Conservation (phyloP, 2,329 filamentous ascomycete genomes). For the Talaromyces sp. region DNA sequence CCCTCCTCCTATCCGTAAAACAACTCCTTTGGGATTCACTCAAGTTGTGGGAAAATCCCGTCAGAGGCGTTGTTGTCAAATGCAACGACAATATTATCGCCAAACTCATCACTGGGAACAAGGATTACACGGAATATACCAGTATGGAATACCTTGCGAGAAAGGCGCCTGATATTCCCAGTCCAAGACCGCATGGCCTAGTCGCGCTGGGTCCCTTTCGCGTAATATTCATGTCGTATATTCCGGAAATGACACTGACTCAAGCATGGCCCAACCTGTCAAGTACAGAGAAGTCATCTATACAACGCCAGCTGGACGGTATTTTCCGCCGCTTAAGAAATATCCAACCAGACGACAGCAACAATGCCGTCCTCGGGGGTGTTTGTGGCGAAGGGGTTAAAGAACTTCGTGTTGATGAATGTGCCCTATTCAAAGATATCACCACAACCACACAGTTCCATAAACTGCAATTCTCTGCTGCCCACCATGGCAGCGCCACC, state of each 20-base stretch:
- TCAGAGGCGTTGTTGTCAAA: slow-evolving; percentile 22
- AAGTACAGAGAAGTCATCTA: slow-evolving; percentile 16
- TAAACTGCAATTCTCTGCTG: slow-evolving; percentile 21
- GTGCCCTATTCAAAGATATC: slow-evolving; percentile 18
- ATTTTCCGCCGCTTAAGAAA: slow-evolving; percentile 17
- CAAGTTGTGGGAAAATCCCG: slow-evolving; percentile 19
- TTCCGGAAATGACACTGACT: slow-evolving; percentile 19
- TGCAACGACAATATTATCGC: slow-evolving; percentile 16
- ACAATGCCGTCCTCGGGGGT: slow-evolving; percentile 18
- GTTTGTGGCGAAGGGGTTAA: slow-evolving; percentile 23
- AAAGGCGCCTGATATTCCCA: slow-evolving; percentile 21
- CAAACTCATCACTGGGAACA: slow-evolving; percentile 13
- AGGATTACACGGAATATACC: slow-evolving; percentile 23
- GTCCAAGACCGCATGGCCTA: slow-evolving; percentile 25
- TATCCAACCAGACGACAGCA: slow-evolving; percentile 15
- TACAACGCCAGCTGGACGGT: slow-evolving; percentile 17
- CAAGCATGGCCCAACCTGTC: slow-evolving; percentile 20
- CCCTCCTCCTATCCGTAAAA: slow-evolving; percentile 13
- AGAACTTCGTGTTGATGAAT: slow-evolving; percentile 20
- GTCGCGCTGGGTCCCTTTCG: slow-evolving; percentile 18
- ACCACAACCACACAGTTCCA: slow-evolving; percentile 17
- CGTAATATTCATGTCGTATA: slow-evolving; percentile 26
- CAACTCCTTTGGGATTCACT: slow-evolving; percentile 19
- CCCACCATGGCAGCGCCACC: slow-evolving; percentile 15
- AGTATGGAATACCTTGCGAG: slow-evolving; percentile 23